Evolutionary conservation across 2,329 filamentous ascomycete genomes (phyloP).

Genomic region (Metarhizium guizhouense): DNA sequence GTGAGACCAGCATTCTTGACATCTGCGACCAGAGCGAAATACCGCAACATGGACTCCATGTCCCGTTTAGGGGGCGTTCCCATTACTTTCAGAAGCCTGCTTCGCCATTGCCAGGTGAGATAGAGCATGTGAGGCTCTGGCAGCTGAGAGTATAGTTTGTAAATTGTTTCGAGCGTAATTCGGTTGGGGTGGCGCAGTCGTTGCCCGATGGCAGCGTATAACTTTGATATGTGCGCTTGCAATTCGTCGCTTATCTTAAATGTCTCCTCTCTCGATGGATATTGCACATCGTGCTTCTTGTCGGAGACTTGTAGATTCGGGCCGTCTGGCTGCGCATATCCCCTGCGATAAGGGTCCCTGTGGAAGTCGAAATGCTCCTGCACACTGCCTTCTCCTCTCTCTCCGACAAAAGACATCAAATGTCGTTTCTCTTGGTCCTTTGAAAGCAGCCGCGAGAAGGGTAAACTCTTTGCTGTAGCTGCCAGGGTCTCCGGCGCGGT

Average conservation of each 20-base stretch:
- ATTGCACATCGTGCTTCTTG: slow-evolving; percentile 36
- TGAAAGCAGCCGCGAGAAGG: slow-evolving; percentile 1
- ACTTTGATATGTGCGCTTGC: slow-evolving; percentile 25
- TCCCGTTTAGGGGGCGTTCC: slow-evolving; percentile 51
- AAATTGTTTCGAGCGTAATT: slow-evolving; percentile 34
- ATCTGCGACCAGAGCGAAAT: slow-evolving; percentile 76
- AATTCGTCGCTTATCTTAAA: slow-evolving; percentile 24
- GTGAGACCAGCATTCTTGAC: slow-evolving; percentile 66
- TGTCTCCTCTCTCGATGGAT: slow-evolving; percentile 34
- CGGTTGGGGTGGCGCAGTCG: slow-evolving; percentile 33
- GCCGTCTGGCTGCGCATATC: slow-evolving; percentile 42
- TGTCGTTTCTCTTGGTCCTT: slow-evolving; percentile 26
- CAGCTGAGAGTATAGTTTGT: slow-evolving; percentile 38
- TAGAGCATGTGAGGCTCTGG: slow-evolving; percentile 44
- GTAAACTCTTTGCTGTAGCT: not conserved
- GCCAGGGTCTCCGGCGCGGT: slow-evolving; percentile 15
- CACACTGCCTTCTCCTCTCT: slow-evolving; percentile 36
- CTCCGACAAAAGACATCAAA: slow-evolving; percentile 44
- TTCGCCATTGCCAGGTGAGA: slow-evolving; percentile 44
- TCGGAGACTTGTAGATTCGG: slow-evolving; percentile 43
- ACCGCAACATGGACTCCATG: slow-evolving; percentile 63
- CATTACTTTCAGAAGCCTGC: slow-evolving; percentile 58
- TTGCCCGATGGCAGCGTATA: slow-evolving; percentile 31
- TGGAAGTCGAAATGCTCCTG: slow-evolving; percentile 45
- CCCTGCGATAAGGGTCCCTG: slow-evolving; percentile 43